Base-by-base conservation (phyloP, 371 early-diverging fungal genomes). In the Apophysomyces trapeziformis region DNA sequence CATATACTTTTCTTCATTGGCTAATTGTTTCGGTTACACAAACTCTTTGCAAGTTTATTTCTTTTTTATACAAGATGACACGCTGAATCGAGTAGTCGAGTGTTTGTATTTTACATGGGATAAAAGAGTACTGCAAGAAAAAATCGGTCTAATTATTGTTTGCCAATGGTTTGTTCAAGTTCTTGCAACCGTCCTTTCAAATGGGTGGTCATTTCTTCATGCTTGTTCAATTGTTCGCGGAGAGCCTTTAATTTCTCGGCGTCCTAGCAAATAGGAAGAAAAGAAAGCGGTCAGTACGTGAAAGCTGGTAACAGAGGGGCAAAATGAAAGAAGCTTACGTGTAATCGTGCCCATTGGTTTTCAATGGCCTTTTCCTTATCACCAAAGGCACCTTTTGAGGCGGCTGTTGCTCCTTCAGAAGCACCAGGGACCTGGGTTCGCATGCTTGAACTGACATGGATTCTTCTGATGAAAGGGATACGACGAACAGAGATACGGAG, bases 361-460 rank as follows among this genome's bases (percentile, higher is more conserved):
- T 82, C 82, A 35, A 76, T 68, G 9, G 82, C 82, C 61, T 71
- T 79, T 75, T 82, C 82, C 65, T 82, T 82, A 57, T 74, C 72
- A 46, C 79, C 73, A 58, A 82, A 82, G 41, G 70, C 58, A n/a
- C 74, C 80, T 46, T 67, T 68, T 57, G 71, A 45, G 4, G 57
- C 5, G 6, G 79, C 77, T 50, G 79, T 76, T 8, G 82, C 77
- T 60, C 82, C 82, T 68, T 73, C 80, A 41, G 66, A 61, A 7
- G 66, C n/a, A 38, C 50, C 47, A 18, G n/a, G 61, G 35, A 69
- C 11, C n/a, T 68, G 58, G 4, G 44, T 57, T 6, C 37, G 32
- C 58, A 26, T 12, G 47, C 39, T 50, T 50, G 54, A 11, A 7
- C 21, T 21, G 21, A 50, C 54, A 26, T 50, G 54, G 54, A 50